These are phyloP conservation scores for Epichloe sp. DNA, from an alignment of 2,329 filamentous ascomycete species.

Conservation along the genomic window DNA sequence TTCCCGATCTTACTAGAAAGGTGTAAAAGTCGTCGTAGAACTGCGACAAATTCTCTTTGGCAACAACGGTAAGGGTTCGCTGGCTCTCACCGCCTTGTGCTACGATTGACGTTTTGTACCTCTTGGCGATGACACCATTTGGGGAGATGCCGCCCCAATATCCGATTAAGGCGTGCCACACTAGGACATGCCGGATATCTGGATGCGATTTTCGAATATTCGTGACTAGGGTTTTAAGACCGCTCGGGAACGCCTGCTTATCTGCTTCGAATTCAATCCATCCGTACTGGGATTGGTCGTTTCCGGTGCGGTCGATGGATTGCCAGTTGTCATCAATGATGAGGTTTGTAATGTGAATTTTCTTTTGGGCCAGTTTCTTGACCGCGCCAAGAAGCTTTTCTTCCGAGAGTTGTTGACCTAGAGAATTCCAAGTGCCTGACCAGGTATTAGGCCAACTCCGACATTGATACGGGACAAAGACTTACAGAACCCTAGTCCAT, in stretches of 20 bases:
- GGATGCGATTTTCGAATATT: conserved; percentile 57
- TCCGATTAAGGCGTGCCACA: conserved; percentile 83
- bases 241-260: conserved; percentile 61
- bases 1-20: conserved; percentile 59
- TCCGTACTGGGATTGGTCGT: conserved; percentile 42
- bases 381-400: conserved; percentile 67
- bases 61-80: conserved; percentile 48
- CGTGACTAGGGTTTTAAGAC: conserved; percentile 57
- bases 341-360: conserved; percentile 68
- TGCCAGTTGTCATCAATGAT: conserved; percentile 99
- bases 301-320: conserved; percentile 43
- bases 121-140: conserved; percentile 56
- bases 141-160: conserved; percentile 88
- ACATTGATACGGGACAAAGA: conserved; percentile 2
- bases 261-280: conserved; percentile 86
- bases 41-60: conserved; percentile 55
- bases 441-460: conserved; percentile 7
- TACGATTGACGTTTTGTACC: conserved; percentile 62
- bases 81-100: conserved; percentile 40
- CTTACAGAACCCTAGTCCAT: conserved; percentile 79
- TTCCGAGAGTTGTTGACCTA: conserved; percentile 73
- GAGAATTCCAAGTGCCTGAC: conserved; percentile 75
- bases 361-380: conserved; percentile 52
- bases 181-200: conserved; percentile 69
- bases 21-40: conserved; percentile 89